Evolutionary conservation across 2,329 filamentous ascomycete species (phyloP).

Genomic region (Calycina marina): DNA sequence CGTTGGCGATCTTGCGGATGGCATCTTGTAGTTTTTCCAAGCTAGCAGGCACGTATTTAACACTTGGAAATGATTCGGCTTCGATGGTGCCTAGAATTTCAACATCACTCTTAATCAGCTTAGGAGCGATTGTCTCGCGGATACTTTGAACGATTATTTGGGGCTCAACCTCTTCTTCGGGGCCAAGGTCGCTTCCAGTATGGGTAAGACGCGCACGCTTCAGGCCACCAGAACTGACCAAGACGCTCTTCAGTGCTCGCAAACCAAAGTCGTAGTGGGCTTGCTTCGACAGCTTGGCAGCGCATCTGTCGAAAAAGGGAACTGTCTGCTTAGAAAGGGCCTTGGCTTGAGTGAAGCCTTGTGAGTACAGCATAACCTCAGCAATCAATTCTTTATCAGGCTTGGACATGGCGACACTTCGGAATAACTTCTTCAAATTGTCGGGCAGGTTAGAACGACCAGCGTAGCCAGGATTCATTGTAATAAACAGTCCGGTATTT

Average conservation of each 20-base stretch:
- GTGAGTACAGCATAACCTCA: constrained; percentile 99
- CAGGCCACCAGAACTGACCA: constrained; percentile 91
- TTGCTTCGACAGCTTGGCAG: constrained; percentile 73
- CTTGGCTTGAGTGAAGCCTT: constrained; percentile 96
- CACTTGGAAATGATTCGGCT: constrained; percentile 73
- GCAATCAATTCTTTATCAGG: constrained; percentile 98
- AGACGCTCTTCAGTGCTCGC: constrained; percentile 92
- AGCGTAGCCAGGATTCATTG: constrained; percentile 98
- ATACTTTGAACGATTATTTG: constrained; percentile 98
- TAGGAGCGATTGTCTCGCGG: constrained; percentile 94
- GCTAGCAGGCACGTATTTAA: constrained; percentile 83
- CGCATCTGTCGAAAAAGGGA: constrained; percentile 92
- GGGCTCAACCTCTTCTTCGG: constrained; percentile 69
- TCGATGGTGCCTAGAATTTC: constrained; percentile 79
- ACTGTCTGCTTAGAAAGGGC: constrained; percentile 87
- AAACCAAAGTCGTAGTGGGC: constrained; percentile 98
- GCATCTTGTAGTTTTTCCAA: constrained; percentile 66
- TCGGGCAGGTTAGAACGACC: constrained; percentile 95
- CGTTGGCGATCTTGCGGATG: constrained; percentile 67
- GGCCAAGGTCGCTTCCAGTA: constrained; percentile 39
- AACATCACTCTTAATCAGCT: constrained; percentile 85
- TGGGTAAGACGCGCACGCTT: constrained; percentile 67
- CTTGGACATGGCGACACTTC: constrained; percentile 98
- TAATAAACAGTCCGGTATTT: constrained; percentile 98
- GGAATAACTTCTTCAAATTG: constrained; percentile 98